A percentile compares a stretch with the other conserved stretches of the same genome.
Evolutionary conservation across 2,329 filamentous ascomycete genomes (phyloP).

Genomic region (Furcasterigmium furcatum): DNA sequence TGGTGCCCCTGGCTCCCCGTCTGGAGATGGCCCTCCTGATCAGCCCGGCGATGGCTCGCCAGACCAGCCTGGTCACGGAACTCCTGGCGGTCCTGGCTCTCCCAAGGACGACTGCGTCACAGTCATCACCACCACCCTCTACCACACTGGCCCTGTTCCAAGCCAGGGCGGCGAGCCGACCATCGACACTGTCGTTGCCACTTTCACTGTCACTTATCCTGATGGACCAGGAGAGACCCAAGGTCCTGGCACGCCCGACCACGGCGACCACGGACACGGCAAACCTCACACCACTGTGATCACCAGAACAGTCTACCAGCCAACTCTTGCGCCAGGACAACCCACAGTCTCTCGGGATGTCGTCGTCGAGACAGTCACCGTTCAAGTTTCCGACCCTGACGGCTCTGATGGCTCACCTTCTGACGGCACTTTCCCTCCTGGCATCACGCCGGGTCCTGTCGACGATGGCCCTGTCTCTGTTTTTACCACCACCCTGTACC

Average conservation of each 20-base stretch:
- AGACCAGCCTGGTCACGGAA: not conserved
- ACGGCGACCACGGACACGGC: not conserved
- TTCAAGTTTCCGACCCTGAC: not conserved
- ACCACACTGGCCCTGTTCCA: slow-evolving; percentile 2
- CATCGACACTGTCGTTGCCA: slow-evolving; percentile 6
- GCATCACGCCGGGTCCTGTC: not conserved
- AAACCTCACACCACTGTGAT: not conserved
- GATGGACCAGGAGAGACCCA: not conserved
- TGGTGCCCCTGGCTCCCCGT: slow-evolving; percentile 1
- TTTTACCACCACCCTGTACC: slow-evolving; percentile 12
- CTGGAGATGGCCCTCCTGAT: not conserved
- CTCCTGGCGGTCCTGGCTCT: not conserved
- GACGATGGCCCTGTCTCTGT: slow-evolving; percentile 1
- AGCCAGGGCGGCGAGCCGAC: not conserved
- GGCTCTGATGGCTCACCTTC: not conserved
- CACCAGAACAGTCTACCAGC: slow-evolving; percentile 4
- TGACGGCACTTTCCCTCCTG: not conserved
- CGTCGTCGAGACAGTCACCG: slow-evolving; percentile 1
- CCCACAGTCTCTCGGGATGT: not conserved
- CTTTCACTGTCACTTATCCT: slow-evolving; percentile 9
- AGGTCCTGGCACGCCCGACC: not conserved
- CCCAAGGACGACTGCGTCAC: slow-evolving; percentile 3
- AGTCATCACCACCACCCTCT: slow-evolving; percentile 8
- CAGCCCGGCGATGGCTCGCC: not conserved
- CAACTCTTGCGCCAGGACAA: not conserved